Base-by-base conservation (phyloP, 306 rosid genomes). In the Lathyrus tuberosus region DNA sequence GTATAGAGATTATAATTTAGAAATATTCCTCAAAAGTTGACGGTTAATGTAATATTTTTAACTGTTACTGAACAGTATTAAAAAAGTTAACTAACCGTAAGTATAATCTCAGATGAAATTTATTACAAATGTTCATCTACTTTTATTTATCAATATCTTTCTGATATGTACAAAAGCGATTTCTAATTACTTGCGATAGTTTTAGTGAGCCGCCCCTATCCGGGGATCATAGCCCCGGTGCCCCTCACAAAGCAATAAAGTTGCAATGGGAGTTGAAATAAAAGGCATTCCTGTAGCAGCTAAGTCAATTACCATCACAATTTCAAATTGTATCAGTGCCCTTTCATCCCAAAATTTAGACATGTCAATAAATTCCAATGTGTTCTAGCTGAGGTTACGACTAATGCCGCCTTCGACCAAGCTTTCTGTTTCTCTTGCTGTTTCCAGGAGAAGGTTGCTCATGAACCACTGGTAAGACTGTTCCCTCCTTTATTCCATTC, bases 401-500 rank as follows among this genome's bases (percentile, higher is more conserved):
- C 83, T 88, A 88, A 63, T 76, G 87, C 71, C 97, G 77, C 72
- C 88, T 87, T 56, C 92, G 89, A 80, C 88, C 84, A 2, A 87
- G 76, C 72, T 91, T 94, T 41, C 72, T 78, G 54, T 81, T 87
- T 71, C 78, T 91, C 76, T 78, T 91, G 35, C 77, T 33, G 66
- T 56, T 86, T 43, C 81, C 41, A 5, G 90, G 64, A 78, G 95
- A 83, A 63, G 92, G 78, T 71, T 85, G 88, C 69, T 80, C 87
- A 38, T 86, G 80, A 22, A 89, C 89, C 59, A 91, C 85, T 12
- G 97, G 95, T 68, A 91, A 71, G 24, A 91, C 42, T 28, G 87
- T 91, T 67, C 95, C 99, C 17, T 95, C 96, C 80, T 81, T 91
- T 71, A 94, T 84, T 76, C 83, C 89, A 75, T 89, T 82, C 11